Evolutionary conservation across 176 grass and related monocot species (phyloP).

Genomic region (Chrysopogon serrulatus): DNA sequence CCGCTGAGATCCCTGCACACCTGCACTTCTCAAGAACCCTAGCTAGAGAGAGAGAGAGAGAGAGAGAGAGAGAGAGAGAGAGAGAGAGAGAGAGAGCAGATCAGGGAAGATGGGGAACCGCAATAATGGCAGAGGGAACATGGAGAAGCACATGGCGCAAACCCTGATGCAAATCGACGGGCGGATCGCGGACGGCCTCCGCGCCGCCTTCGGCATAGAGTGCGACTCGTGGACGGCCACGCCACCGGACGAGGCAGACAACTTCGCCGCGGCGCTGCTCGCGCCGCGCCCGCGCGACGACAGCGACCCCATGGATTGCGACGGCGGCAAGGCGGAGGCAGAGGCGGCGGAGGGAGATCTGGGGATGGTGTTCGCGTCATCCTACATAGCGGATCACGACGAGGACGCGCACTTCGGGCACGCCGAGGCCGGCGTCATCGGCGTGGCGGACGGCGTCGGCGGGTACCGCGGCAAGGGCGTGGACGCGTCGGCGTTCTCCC

Average conservation of each 20-base stretch:
- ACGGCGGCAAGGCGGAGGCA: not conserved
- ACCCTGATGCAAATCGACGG: not conserved
- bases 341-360: not conserved
- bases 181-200: not conserved
- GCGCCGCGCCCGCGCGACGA: not conserved
- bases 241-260: not conserved
- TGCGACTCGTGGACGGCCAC: not conserved
- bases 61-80: too few species aligned
- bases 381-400: slow-evolving; percentile 20
- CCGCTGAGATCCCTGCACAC: too few species aligned
- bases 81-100: not conserved
- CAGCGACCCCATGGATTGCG: not conserved
- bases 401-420: slow-evolving; percentile 29
- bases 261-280: not conserved
- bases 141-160: not conserved
- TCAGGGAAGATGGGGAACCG: too few species aligned
- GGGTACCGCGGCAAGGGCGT: not conserved
- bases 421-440: not conserved
- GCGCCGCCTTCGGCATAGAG: not conserved
- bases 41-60: too few species aligned
- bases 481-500: slow-evolving; percentile 24
- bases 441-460: slow-evolving; percentile 42
- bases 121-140: too few species aligned
- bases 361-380: not conserved
- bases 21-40: too few species aligned